These are phyloP conservation scores for Elymus sibiricus DNA, from an alignment of 176 grass and related monocot species.

Conservation along the genomic window DNA sequence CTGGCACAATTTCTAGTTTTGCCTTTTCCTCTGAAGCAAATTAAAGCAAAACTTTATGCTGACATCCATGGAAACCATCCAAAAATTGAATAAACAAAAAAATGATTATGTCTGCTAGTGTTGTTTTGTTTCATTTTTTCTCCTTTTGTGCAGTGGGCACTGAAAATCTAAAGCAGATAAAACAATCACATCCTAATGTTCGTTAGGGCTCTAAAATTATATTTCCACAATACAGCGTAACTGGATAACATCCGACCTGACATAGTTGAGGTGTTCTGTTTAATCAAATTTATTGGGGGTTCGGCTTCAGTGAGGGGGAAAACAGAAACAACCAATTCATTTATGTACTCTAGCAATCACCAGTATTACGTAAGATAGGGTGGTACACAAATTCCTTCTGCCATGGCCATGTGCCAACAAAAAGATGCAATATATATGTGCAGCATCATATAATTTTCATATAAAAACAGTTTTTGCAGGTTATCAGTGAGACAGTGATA, in stretches of 20 bases:
- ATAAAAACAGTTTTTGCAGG: not conserved
- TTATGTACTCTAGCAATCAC: not conserved
- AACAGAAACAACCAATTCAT: not conserved
- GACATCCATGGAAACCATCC: not conserved
- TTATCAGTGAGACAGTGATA: not conserved
- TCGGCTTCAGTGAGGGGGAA: not conserved
- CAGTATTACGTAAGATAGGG: not conserved
- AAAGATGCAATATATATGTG: not conserved
- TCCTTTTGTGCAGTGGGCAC: too few species aligned
- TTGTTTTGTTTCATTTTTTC: not conserved
- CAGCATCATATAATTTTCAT: not conserved
- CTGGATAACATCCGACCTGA: not conserved
- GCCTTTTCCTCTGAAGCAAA: constrained; percentile 54
- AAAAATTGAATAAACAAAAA: not conserved
- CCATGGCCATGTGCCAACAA: not conserved
- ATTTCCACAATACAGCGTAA: not conserved
- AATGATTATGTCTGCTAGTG: not conserved
- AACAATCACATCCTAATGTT: not conserved
- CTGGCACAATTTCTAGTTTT: constrained; percentile 78
- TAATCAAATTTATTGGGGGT: not conserved
- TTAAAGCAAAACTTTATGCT: constrained; percentile 14
- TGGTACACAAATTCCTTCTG: not conserved
- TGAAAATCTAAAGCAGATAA: not conserved
- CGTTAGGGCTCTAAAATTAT: not conserved
- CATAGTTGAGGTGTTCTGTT: not conserved